These are phyloP conservation scores for Fusarium mangiferae DNA, from an alignment of 2,329 filamentous ascomycete genomes.

Conservation along the genomic window DNA sequence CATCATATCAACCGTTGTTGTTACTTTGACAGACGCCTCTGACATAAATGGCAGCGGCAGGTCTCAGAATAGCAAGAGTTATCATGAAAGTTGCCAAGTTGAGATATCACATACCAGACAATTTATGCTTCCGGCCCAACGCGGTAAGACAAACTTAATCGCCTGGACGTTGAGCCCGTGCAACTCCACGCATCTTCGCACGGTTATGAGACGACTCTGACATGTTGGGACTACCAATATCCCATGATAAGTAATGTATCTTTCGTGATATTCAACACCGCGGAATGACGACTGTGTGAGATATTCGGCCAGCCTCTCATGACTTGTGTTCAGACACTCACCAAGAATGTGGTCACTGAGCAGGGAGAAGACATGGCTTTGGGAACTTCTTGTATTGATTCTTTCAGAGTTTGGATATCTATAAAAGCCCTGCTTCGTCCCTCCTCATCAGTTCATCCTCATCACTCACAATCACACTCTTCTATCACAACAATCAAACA, in stretches of 20 bases:
- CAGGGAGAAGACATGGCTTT: rapidly evolving
- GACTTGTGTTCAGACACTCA: no score
- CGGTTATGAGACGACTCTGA: not conserved
- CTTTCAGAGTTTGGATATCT: not conserved
- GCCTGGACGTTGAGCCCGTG: not conserved
- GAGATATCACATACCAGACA: slow-evolving; percentile 24
- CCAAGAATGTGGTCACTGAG: rapidly evolving
- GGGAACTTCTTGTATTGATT: rapidly evolving
- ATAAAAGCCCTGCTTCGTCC: not conserved
- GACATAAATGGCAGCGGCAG: not conserved
- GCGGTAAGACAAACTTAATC: not conserved
- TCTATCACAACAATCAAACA: not conserved
- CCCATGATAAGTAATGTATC: rapidly evolving
- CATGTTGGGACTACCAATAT: no score
- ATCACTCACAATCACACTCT: slow-evolving; percentile 5
- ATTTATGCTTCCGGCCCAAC: not conserved
- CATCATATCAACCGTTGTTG: not conserved
- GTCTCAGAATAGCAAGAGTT: not conserved
- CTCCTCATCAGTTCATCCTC: not conserved
- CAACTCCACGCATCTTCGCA: not conserved
- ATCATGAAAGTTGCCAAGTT: not conserved
- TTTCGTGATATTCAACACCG: rapidly evolving
- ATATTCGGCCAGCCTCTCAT: no score
- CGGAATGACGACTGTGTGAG: rapidly evolving
- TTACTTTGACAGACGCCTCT: not conserved